phyloP scores from a whole-genome alignment of 2,329 filamentous ascomycete genomes.

The Zymoseptoria ardabiliae region DNA sequence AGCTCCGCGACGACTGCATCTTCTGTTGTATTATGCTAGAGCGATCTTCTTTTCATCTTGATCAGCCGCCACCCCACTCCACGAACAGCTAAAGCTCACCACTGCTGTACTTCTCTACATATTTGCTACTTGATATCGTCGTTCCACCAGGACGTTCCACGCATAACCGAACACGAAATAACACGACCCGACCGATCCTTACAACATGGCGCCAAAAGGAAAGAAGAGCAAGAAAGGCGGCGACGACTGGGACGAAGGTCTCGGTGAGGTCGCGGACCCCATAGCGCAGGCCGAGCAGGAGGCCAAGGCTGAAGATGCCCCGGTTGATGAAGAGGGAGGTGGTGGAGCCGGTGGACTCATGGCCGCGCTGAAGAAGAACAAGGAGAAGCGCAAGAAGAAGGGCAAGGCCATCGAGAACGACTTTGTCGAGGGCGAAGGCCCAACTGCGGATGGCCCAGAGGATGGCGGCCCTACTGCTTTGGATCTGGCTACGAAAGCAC shows the following conservation, averaged over 20 bases:
- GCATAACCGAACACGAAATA: not conserved
- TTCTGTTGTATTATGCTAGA: not conserved
- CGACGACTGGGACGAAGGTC: conserved; percentile 90
- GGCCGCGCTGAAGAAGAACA: conserved; percentile 48
- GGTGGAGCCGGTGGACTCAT: conserved; percentile 43
- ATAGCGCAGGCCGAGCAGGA: conserved; percentile 43
- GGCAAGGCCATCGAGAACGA: conserved; percentile 62
- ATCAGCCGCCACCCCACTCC: not conserved
- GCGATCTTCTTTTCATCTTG: not conserved
- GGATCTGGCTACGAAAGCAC: conserved; percentile 58
- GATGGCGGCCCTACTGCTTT: conserved; percentile 32
- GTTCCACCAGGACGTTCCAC: conserved; percentile 2
- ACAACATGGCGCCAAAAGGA: conserved; percentile 81
- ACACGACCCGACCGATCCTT: conserved; percentile 3
- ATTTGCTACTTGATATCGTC: not conserved
- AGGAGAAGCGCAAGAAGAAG: conserved; percentile 82
- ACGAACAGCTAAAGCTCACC: not conserved
- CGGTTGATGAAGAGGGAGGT: conserved; percentile 45
- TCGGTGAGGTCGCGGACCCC: conserved; percentile 69
- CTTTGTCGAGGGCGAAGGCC: conserved; percentile 61
- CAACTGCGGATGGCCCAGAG: conserved; percentile 36
- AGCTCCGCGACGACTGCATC: not conserved
- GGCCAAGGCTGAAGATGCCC: conserved; percentile 41
- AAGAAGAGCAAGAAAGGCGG: conserved; percentile 80
- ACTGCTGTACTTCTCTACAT: not conserved